Evolutionary conservation across 106 monocot genomes (phyloP), one percentile per base, ranked within the genome.

Genomic region (Phalaenopsis equestris): DNA sequence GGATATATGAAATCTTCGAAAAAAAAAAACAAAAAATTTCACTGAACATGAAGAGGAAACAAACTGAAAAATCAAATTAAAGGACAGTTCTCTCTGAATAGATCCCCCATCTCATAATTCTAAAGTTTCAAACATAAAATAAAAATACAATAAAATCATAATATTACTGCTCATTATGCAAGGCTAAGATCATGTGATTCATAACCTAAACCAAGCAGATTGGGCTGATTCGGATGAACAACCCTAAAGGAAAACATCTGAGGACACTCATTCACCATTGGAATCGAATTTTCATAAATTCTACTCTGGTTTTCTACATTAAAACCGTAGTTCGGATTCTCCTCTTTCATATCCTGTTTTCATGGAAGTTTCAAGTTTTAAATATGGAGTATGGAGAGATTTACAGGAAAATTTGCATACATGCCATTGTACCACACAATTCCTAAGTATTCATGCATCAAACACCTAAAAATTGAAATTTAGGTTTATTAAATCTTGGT

Each of bases 291-390:
- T 39, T 76, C 30, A 30, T 76, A 48, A 5, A 76, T 9, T 11
- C 48, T 48, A 49, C 12, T 49, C 12, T 42, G 76, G 67, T 82
- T 57, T 67, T 82, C 76, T 46, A 16, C 61, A 30, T 16, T 64
- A 48, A 82, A 76, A 14, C 36, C 45, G 38, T 76, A 82, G 4
- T 82, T 42, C 30, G 46, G 57, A 39, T 76, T 61, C 61, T 82
- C 82, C 5, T 64, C 82, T 30, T 75, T 82, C 82, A 82, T 76
- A 15, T 82, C 76, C 82, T 82, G 81, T 58, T 42, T 45, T 76
- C 76, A 76, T 76, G 49, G 24, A 76, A 74, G 74, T 6, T 5
- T 42, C 43, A 2, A 70, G 39, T 18, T 73, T 42, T 11, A 68
- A n/a, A 36, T 47, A 68, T 68, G 37, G 68, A 68, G 68, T 7